Evolutionary conservation across 1,139 yeast genomes (phyloP), one percentile per base, ranked within the genome.

Genomic region (Debaryomycetaceae sp.): DNA sequence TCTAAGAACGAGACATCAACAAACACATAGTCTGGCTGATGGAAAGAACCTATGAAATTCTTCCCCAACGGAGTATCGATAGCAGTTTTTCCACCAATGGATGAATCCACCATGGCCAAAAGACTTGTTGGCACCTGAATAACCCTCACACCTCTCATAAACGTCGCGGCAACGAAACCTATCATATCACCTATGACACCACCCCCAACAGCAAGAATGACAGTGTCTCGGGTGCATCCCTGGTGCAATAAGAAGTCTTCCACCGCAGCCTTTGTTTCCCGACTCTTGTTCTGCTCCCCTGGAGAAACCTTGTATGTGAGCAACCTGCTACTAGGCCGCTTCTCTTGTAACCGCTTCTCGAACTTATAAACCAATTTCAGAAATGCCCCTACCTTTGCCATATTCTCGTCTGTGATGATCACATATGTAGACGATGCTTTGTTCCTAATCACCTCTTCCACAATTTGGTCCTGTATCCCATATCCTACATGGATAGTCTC

Each of bases 181-280:
- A 93, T 88, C 99, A 95, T 93, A 62, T 95, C 99, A 46, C 99
- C 99, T 67, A 95, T 91, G 43, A 95, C 95, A 55, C 99, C 99
- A 51, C 99, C 99, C 48, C 99, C 99, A 49, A 95, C 81, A 5
- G 99, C 99, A 46, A 95, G 68, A 47, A 95, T 83, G 24, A 95
- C 91, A 4, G 98, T 90, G 62, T 95, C 99, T 67, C 99, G 80
- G 24, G 98, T 93, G 66, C 99, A 95, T 24, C 96, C 96, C 58
- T 88, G 71, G n/a, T 70, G 61, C 52, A 95, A 76, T 60, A 95
- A 71, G 67, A 78, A 93, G 68, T 95, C 99, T 68, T 95, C 99
- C 47, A 95, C 91, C 22, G 82, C 84, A 24, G 95, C 98, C 66
- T 95, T 95, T 38, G 97, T 90, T 44, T 81, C 81, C 54, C 99